A percentile compares a stretch with the other conserved stretches of the same genome.
phyloP scores from a whole-genome alignment of 116 monocot genomes.

The Iris pallida region DNA sequence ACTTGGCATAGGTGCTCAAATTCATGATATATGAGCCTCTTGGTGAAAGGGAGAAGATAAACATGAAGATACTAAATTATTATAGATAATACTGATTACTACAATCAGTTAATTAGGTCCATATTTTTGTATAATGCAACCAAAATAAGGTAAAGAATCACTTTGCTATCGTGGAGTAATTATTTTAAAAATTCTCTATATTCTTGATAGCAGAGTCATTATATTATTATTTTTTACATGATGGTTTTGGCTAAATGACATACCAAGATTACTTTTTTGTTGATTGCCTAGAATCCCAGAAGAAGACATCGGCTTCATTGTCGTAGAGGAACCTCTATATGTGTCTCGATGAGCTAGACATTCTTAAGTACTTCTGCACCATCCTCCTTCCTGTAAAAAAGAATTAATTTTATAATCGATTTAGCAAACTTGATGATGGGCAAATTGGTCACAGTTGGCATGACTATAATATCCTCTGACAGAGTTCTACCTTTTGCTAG shows the following conservation, averaged over 20 bases:
- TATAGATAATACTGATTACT: not conserved
- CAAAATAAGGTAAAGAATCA: not conserved
- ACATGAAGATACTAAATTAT: not conserved
- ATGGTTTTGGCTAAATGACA: not conserved
- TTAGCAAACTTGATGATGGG: not conserved
- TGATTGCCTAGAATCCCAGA: constrained; percentile 77
- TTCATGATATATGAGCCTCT: not conserved
- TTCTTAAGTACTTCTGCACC: constrained; percentile 56
- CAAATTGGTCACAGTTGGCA: too few relatives aligned
- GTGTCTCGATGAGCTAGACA: constrained; percentile 50
- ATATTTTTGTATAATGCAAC: not conserved
- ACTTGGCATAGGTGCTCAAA: too few relatives aligned
- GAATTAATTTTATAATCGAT: not conserved
- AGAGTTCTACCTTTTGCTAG: too few relatives aligned
- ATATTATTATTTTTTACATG: too few relatives aligned
- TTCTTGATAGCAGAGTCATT: too few relatives aligned
- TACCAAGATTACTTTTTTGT: constrained; percentile 62
- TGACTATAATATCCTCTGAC: not conserved
- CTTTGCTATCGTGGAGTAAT: too few relatives aligned
- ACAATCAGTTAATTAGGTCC: not conserved
- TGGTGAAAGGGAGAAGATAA: not conserved
- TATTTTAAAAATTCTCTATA: too few relatives aligned
- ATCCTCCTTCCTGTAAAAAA: constrained; percentile 74
- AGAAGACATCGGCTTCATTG: constrained; percentile 59
- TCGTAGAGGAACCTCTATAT: constrained; percentile 68